Evolutionary conservation across 1,284 basidiomycete genomes (phyloP).

Genomic region (Pseudozyma pruni): DNA sequence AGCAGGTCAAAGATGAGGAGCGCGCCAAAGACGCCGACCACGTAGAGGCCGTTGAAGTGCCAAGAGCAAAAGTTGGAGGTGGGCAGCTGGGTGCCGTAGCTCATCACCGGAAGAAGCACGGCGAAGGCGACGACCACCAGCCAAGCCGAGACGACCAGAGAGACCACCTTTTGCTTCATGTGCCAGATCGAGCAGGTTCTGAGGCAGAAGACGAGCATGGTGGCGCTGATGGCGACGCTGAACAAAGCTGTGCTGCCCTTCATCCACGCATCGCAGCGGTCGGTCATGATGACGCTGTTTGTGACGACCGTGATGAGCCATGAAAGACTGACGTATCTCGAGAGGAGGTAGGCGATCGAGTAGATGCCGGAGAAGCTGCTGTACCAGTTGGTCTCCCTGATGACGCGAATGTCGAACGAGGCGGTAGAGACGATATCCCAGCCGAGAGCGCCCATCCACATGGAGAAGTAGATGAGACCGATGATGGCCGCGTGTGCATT

Average conservation of each 20-base stretch:
- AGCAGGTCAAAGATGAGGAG: constrained; percentile 51
- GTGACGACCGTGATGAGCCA: constrained; percentile 51
- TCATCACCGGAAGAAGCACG: constrained; percentile 44
- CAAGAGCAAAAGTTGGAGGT: constrained; percentile 54
- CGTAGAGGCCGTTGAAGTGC: constrained; percentile 40
- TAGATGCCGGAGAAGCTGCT: constrained; percentile 51
- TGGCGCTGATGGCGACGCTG: constrained; percentile 50
- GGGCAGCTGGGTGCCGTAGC: constrained; percentile 29
- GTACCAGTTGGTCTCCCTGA: constrained; percentile 50
- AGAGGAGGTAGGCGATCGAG: constrained; percentile 55
- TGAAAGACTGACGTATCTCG: constrained; percentile 52
- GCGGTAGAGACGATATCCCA: constrained; percentile 60
- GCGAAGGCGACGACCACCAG: constrained; percentile 42
- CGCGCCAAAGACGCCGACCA: constrained; percentile 44
- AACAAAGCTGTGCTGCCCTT: constrained; percentile 44
- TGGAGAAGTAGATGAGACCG: constrained; percentile 54
- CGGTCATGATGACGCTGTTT: constrained; percentile 48
- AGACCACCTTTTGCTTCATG: constrained; percentile 41
- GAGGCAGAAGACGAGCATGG: constrained; percentile 57
- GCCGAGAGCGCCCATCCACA: constrained; percentile 61
- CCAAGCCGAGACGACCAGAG: constrained; percentile 50
- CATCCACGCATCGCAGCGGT: constrained; percentile 42
- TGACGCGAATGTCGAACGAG: constrained; percentile 48
- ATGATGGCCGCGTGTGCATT: constrained; percentile 46
- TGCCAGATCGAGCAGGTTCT: constrained; percentile 59